Percentiles rank a stretch among this genome's conserved stretches.
Evolutionary conservation across 768 basidiomycete genomes (phyloP).

Genomic region (Mrakia gelida): DNA sequence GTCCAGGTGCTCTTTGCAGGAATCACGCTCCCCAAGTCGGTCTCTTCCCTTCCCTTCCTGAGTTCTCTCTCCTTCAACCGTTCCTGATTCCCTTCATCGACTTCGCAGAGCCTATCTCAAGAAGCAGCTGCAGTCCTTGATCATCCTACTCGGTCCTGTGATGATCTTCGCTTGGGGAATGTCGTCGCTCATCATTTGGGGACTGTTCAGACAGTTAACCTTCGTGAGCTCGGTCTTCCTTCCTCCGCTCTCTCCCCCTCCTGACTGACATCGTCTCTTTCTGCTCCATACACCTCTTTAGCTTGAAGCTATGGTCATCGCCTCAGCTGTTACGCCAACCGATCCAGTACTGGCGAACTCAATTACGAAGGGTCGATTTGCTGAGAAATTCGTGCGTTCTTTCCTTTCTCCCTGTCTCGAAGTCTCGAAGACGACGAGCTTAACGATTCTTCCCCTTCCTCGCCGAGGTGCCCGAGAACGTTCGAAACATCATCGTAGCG

Average conservation of each 20-base stretch:
- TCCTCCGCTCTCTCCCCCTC: not conserved
- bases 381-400: too few relatives aligned
- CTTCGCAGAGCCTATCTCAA: conserved; percentile 45
- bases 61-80: not conserved
- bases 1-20: conserved; percentile 45
- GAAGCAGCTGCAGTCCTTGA: conserved; percentile 43
- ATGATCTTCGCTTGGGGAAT: conserved; percentile 49
- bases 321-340: conserved; percentile 47
- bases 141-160: conserved; percentile 45
- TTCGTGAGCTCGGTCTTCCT: conserved; percentile 38
- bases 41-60: not conserved
- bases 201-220: conserved; percentile 44
- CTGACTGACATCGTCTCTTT: too few relatives aligned
- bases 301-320: conserved; percentile 46
- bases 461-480: conserved; percentile 44
- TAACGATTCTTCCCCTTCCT: too few relatives aligned
- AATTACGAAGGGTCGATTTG: conserved; percentile 46
- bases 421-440: too few relatives aligned
- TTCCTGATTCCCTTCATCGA: not conserved
- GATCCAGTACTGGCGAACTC: conserved; percentile 41
- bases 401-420: too few relatives aligned
- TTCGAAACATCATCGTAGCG: conserved; percentile 47
- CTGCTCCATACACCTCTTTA: not conserved
- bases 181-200: conserved; percentile 44
- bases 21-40: conserved; percentile 42